Evolutionary conservation across 345 rosid species (phyloP).

Genomic region (Garcia nutans): DNA sequence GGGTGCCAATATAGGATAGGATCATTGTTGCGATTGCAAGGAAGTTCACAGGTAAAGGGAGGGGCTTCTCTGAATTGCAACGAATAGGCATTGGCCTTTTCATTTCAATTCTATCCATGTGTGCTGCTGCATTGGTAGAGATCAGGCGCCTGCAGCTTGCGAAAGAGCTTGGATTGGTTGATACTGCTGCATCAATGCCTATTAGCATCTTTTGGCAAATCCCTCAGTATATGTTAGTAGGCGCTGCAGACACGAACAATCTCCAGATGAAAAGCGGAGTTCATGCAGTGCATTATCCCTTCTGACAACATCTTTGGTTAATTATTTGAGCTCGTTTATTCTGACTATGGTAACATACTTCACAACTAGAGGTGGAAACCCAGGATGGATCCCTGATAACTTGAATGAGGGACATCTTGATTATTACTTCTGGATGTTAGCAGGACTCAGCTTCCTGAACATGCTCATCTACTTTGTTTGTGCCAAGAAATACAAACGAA

Average conservation of each 20-base stretch:
- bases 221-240: constrained; percentile 81
- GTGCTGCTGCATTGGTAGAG: constrained; percentile 84
- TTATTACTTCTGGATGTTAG: constrained; percentile 90
- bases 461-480: constrained; percentile 60
- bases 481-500: constrained; percentile 68
- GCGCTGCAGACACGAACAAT: constrained; percentile 95
- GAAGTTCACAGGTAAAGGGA: constrained; percentile 73
- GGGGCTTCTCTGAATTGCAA: constrained; percentile 87
- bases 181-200: constrained; percentile 54
- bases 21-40: constrained; percentile 76
- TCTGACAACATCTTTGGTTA: constrained; percentile 71
- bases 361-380: constrained; percentile 53
- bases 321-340: constrained; percentile 79
- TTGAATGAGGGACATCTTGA: constrained; percentile 88
- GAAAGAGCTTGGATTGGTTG: constrained; percentile 64
- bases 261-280: constrained; percentile 94
- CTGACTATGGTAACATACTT: constrained; percentile 69
- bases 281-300: constrained; percentile 79
- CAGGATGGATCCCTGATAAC: constrained; percentile 92
- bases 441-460: constrained; percentile 69
- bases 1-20: constrained; percentile 84
- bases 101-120: constrained; percentile 67
- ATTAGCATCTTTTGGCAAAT: constrained; percentile 83
- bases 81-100: constrained; percentile 92
- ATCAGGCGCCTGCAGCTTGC: constrained; percentile 63